Base-by-base conservation (phyloP, 75 land plant species). In the Sequoiadendron giganteum region DNA sequence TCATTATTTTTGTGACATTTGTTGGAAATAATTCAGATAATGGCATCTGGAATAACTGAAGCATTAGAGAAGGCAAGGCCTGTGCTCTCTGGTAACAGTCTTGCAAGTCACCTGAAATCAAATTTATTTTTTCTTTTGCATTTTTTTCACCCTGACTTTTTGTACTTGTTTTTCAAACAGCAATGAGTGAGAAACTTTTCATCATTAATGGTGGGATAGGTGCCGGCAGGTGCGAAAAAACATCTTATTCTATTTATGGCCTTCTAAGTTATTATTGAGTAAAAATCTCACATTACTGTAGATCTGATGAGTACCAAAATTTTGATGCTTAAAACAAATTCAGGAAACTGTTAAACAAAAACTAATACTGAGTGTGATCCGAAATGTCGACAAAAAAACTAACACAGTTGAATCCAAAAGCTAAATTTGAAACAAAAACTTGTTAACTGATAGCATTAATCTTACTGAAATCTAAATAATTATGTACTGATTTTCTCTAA, bases 131-230 rank as follows among this genome's bases (percentile, higher is more conserved):
- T 40, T 87, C 16, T n/a, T 87, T 77, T 79, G 4, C 52, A 56
- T 36, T 86, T 25, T 11, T 42, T 36, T 10, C 40, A 36, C 70
- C 40, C 52, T 45, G 52, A 45, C 52, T 45, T 45, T 58, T 32
- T 89, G 2, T 42, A 36, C 21, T 80, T 49, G 30, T 55, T 88
- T 77, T 91, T 15, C 56, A 2, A 88, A 73, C 95, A 97, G 99
- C 94, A 42, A 93, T 97, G 91, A 86, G 93, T 76, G 93, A 92
- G 77, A 95, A 92, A 85, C 86, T 94, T 40, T 94, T 90, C 75
- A 47, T 91, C 56, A 86, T 94, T 88, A 93, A 96, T 28, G 97
- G 94, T 61, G 96, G 92, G 87, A 34, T 92, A 87, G 97, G 96
- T 89, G 90, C 94, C 88, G 97, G 88, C 89, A 97, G 98, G 98